A percentile compares a stretch with the other conserved stretches of the same genome.
These are phyloP conservation scores for Tetrapyrgos nigripes DNA, from an alignment of 1,284 basidiomycete species.

Conservation along the genomic window DNA sequence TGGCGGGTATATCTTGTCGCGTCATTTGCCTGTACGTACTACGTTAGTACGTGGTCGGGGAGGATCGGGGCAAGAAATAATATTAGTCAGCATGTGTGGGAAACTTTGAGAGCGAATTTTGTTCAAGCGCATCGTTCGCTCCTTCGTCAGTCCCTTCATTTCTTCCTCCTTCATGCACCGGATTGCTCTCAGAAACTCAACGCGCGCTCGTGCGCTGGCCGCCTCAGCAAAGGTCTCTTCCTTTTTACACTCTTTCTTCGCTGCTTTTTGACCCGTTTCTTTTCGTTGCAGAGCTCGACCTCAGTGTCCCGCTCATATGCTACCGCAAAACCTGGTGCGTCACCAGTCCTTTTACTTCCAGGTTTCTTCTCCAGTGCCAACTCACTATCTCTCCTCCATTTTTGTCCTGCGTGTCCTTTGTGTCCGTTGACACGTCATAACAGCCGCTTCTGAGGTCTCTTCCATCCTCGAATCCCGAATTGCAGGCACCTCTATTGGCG, in stretches of 20 bases:
- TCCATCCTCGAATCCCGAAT: conserved; percentile 99
- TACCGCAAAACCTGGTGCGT: conserved; percentile 95
- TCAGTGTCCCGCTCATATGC: conserved; percentile 86
- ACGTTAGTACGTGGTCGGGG: too few species aligned
- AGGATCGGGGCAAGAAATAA: too few species aligned
- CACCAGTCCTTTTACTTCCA: conserved; percentile 7
- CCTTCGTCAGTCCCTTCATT: conserved; percentile 44
- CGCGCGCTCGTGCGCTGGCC: conserved; percentile 76
- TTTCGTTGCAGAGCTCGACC: conserved; percentile 52
- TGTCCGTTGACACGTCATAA: conserved; percentile 48
- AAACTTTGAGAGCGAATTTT: too few species aligned
- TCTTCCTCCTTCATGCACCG: conserved; percentile 79
- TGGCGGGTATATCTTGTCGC: too few species aligned
- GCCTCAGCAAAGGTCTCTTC: conserved; percentile 62
- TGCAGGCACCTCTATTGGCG: conserved; percentile 88
- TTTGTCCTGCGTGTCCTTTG: conserved; percentile 23
- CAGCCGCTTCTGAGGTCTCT: conserved; percentile 98
- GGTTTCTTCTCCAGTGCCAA: neutral
- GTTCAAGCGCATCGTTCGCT: too few species aligned
- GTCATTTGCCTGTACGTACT: too few species aligned
- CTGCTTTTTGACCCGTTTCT: conserved; percentile 27
- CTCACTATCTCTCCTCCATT: conserved; percentile 7
- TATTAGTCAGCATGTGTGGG: too few species aligned
- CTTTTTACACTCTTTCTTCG: conserved; percentile 22
- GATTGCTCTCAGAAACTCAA: conserved; percentile 86